Conservation (phyloP, 805 yeast genomes). For the Wickerhamiella sorbophila region DNA sequence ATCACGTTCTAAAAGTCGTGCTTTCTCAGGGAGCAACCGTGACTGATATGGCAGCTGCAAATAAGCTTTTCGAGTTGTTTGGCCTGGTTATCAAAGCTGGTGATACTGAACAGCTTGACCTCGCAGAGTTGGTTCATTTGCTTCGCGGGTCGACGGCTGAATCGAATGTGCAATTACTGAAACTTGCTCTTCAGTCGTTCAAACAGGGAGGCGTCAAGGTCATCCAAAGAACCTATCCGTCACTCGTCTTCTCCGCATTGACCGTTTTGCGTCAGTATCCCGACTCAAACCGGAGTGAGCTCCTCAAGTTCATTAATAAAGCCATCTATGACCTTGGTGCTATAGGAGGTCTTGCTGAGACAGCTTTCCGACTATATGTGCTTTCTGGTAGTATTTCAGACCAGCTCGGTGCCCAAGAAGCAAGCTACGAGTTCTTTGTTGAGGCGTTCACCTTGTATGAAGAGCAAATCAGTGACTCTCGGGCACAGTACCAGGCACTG, state of each 20-base stretch:
- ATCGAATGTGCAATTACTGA: conserved; percentile 33
- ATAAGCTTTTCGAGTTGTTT: conserved; percentile 45
- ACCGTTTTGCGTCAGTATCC: conserved; percentile 24
- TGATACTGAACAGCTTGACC: conserved; percentile 21
- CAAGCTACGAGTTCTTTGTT: conserved; percentile 75
- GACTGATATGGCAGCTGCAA: conserved; percentile 36
- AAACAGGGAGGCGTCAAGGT: conserved; percentile 37
- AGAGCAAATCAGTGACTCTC: conserved; percentile 39
- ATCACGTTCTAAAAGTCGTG: conserved; percentile 46
- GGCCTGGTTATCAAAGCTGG: conserved; percentile 36
- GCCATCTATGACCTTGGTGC: conserved; percentile 46
- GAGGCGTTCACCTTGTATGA: conserved; percentile 81
- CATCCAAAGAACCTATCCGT: conserved; percentile 57
- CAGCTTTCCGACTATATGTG: conserved; percentile 34
- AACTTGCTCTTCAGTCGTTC: conserved; percentile 34
- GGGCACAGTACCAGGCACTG: conserved; percentile 39
- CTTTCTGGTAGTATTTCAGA: conserved; percentile 68
- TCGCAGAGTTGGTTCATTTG: conserved; percentile 59
- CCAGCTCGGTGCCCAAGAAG: conserved; percentile 52
- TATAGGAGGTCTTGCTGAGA: conserved; percentile 20
- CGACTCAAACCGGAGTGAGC: conserved; percentile 8
- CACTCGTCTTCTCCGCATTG: conserved; percentile 50
- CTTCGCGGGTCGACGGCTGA: conserved; percentile 37
- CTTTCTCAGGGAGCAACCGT: conserved; percentile 29
- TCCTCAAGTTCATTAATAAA: conserved; percentile 63